Conservation (phyloP, 169 alveolate species). For the Cryptosporidium xiaoi region DNA sequence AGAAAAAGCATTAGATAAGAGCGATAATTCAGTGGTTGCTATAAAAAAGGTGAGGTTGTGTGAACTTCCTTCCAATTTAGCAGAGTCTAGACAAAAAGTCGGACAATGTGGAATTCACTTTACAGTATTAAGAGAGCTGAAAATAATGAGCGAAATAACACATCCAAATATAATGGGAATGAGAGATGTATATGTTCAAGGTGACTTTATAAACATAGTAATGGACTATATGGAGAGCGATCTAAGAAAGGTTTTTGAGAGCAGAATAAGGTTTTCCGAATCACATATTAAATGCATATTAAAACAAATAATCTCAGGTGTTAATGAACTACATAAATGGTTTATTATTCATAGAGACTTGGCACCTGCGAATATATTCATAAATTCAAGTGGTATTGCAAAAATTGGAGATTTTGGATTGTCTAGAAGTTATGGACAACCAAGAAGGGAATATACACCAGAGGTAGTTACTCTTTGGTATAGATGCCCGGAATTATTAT, state of each 20-base stretch:
- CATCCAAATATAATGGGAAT: constrained; percentile 90
- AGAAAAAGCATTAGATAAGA: constrained; percentile 90
- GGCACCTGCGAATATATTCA: constrained; percentile 87
- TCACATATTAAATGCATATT: constrained; percentile 91
- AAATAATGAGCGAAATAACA: constrained; percentile 88
- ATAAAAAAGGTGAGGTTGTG: constrained; percentile 90
- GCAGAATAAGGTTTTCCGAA: constrained; percentile 90
- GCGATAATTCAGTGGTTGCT: constrained; percentile 89
- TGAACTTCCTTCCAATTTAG: constrained; percentile 28
- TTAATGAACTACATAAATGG: constrained; percentile 81
- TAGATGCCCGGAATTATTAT: constrained; percentile 95
- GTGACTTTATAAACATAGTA: constrained; percentile 86
- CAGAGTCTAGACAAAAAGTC: constrained; percentile 69
- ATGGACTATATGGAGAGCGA: constrained; percentile 98
- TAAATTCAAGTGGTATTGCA: constrained; percentile 86
- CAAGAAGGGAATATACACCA: constrained; percentile 86
- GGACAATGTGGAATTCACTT: constrained; percentile 91
- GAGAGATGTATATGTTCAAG: constrained; percentile 89
- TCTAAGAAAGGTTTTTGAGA: constrained; percentile 90
- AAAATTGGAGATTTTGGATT: constrained; percentile 92
- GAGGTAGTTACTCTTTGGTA: constrained; percentile 94
- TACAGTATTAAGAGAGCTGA: constrained; percentile 92
- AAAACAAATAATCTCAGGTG: constrained; percentile 83
- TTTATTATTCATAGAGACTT: constrained; percentile 86
- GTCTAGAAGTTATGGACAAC: constrained; percentile 90